Evolutionary conservation across 495 filamentous ascomycete species (phyloP).

Genomic region (Xylaria scruposa): DNA sequence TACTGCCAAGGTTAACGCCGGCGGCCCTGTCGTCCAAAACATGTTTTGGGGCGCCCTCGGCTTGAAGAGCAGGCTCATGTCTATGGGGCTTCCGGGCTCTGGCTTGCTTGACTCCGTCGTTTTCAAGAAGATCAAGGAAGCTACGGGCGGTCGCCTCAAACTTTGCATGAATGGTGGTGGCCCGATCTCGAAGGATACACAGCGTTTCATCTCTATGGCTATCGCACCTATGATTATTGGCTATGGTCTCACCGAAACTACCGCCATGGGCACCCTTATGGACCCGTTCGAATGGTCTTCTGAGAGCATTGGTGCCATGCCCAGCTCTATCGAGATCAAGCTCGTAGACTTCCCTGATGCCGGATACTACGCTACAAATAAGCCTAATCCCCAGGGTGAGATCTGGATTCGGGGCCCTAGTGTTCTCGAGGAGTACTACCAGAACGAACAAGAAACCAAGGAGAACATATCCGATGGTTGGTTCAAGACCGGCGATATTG

Average conservation of each 20-base stretch:
- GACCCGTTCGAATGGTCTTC: slow-evolving; percentile 91
- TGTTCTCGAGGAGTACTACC: slow-evolving; percentile 76
- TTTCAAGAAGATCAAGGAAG: slow-evolving; percentile 91
- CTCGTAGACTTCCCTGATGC: slow-evolving; percentile 95
- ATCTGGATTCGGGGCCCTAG: slow-evolving; percentile 87
- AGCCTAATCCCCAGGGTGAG: slow-evolving; percentile 89
- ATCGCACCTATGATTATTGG: slow-evolving; percentile 89
- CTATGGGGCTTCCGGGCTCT: slow-evolving; percentile 75
- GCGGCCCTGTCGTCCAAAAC: slow-evolving; percentile 73
- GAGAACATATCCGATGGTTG: slow-evolving; percentile 80
- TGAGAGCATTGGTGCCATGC: slow-evolving; percentile 77
- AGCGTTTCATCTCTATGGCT: slow-evolving; percentile 86
- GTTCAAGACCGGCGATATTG: slow-evolving; percentile 97
- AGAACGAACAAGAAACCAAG: slow-evolving; percentile 85
- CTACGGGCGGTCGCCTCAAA: slow-evolving; percentile 81
- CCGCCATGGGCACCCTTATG: slow-evolving; percentile 91
- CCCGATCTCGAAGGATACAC: slow-evolving; percentile 84
- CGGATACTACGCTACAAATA: slow-evolving; percentile 85
- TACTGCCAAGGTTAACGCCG: slow-evolving; percentile 80
- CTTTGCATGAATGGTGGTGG: slow-evolving; percentile 88
- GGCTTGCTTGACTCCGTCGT: slow-evolving; percentile 76
- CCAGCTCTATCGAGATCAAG: slow-evolving; percentile 87
- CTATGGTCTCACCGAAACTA: slow-evolving; percentile 96
- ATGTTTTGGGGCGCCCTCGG: slow-evolving; percentile 93
- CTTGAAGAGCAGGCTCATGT: slow-evolving; percentile 81